Evolutionary conservation across 129 eudicot species (phyloP), one percentile per base, ranked within the genome.

Genomic region (Saposhnikovia divaricata): DNA sequence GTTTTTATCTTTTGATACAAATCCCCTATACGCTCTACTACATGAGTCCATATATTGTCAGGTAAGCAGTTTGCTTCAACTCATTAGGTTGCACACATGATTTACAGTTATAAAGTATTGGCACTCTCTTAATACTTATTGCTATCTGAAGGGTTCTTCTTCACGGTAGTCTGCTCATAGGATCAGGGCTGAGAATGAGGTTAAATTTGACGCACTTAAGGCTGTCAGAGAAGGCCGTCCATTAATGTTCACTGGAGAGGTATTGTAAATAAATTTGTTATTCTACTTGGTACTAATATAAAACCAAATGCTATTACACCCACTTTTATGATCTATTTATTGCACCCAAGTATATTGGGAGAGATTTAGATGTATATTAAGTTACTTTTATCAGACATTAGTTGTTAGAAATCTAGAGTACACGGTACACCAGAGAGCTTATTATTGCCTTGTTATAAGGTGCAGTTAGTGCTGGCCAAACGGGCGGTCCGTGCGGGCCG

Each of bases 41-140:
- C 97, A 95, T n/a, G 98, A 95, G 83, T 79, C 93, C 84, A 92
- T 95, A 73, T 95, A 90, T 87, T 95, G 97, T 80, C 96, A 95
- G 92, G 98, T 95, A 80, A 65, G 43, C 4, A 19, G 14, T 37
- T 77, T 31, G 23, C 43, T 66, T 9, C 16, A 47, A 44, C 39
- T 79, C 12, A 28, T 27, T 12, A 59, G 68, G 45, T 63, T 38
- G n/a, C n/a, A 37, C 21, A 10, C 19, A 13, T 71, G 45, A 70
- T 39, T 71, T 15, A 19, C 11, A 16, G 38, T 16, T 71, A 21
- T 71, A 14, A 31, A 38, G 75, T 71, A 78, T 9, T 68, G 44
- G 57, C 42, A 40, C 53, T 61, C 74, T 57, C 31, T 12, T 13
- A 78, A 78, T 37, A 34, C 31, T 51, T 38, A 10, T 76, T 57